Conservation (phyloP, 2,329 filamentous ascomycete genomes). For the Trichoderma harzianum region DNA sequence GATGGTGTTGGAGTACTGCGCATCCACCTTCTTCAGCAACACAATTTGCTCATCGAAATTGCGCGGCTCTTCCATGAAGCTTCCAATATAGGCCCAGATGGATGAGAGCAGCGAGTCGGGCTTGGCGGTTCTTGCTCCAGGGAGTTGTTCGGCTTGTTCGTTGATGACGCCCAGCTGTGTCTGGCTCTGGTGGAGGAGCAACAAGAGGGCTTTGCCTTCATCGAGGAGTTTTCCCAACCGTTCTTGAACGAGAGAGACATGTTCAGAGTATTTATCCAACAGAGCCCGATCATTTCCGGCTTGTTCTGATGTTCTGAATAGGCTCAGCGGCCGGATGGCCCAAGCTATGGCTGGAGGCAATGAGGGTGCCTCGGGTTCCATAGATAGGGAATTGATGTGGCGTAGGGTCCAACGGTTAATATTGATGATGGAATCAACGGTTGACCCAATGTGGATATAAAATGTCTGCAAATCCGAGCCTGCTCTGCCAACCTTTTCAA, state of each 20-base stretch:
- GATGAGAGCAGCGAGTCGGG: conserved; percentile 65
- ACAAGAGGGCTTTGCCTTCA: conserved; percentile 66
- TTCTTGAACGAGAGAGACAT: conserved; percentile 66
- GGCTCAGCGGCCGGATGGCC: conserved; percentile 49
- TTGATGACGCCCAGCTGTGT: conserved; percentile 67
- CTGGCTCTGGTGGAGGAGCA: conserved; percentile 65
- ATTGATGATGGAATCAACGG: conserved; percentile 69
- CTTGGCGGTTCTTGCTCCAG: conserved; percentile 53
- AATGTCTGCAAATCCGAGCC: conserved; percentile 68
- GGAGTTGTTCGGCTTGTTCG: conserved; percentile 63
- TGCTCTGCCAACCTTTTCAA: conserved; percentile 63
- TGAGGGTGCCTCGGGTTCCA: conserved; percentile 29
- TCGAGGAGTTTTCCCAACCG: conserved; percentile 65
- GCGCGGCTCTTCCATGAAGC: conserved; percentile 58
- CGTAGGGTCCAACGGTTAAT: conserved; percentile 74
- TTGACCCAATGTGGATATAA: conserved; percentile 71
- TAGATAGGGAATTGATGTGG: conserved; percentile 60
- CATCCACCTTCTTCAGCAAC: conserved; percentile 62
- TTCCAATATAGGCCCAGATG: conserved; percentile 73
- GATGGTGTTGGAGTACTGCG: conserved; percentile 63
- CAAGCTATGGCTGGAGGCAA: conserved; percentile 39
- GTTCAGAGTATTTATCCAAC: conserved; percentile 70
- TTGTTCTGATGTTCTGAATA: conserved; percentile 58
- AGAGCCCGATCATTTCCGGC: conserved; percentile 54
- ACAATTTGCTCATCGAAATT: conserved; percentile 61